A percentile compares a stretch with the other conserved stretches of the same genome.
phyloP scores from a whole-genome alignment of 2,329 filamentous ascomycete genomes.

The Aspergillus brunneoviolaceus region DNA sequence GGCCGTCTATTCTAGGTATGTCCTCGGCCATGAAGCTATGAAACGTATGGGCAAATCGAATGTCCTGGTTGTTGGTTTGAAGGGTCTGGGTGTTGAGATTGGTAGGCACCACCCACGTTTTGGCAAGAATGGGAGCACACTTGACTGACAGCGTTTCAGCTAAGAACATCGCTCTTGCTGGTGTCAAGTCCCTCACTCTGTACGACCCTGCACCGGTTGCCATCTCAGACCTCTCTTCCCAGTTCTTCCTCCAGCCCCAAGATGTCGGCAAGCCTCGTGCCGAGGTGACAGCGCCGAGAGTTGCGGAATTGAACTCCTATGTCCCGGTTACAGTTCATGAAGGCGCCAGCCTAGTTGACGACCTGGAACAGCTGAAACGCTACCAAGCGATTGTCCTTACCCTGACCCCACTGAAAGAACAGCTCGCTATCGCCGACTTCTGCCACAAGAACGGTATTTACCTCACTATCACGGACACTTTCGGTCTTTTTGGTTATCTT shows the following conservation, averaged over 20 bases:
- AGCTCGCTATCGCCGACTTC: constrained; percentile 84
- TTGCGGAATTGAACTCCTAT: constrained; percentile 94
- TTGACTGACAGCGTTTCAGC: constrained; percentile 49
- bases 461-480: constrained; percentile 82
- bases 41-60: constrained; percentile 98
- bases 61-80: constrained; percentile 85
- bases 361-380: constrained; percentile 79
- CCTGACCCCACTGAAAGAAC: constrained; percentile 74
- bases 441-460: constrained; percentile 94
- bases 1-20: constrained; percentile 48
- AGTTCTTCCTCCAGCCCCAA: constrained; percentile 88
- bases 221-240: constrained; percentile 87
- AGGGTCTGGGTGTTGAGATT: constrained; percentile 94
- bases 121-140: background rate
- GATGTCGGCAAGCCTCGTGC: constrained; percentile 94
- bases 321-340: constrained; percentile 80
- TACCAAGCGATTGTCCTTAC: constrained; percentile 94
- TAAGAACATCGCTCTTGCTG: constrained; percentile 96
- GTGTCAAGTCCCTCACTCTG: constrained; percentile 94
- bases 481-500: constrained; percentile 89
- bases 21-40: constrained; percentile 81
- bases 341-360: constrained; percentile 64
- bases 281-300: constrained; percentile 78
- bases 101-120: constrained; percentile 36
- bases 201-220: constrained; percentile 83